Conservation (phyloP, 78 protist genomes). For the Chrysochromulina parva region DNA sequence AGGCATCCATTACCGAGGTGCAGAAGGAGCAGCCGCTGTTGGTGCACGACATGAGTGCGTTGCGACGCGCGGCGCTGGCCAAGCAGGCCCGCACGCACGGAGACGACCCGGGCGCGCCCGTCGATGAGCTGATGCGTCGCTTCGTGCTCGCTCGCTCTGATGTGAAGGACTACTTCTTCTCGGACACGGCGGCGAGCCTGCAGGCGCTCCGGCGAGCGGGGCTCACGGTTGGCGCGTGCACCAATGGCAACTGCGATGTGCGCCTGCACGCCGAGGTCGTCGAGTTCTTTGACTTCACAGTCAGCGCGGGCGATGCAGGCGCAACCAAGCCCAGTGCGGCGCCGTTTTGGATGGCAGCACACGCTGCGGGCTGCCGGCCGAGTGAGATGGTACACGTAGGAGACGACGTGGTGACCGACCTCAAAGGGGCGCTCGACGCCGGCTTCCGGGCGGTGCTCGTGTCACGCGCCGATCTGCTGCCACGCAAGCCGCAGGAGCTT, state of each 20-base stretch:
- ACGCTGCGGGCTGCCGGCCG: neutral
- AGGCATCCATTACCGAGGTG: neutral
- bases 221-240: neutral
- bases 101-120: neutral
- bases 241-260: neutral
- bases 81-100: neutral
- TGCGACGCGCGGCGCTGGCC: neutral
- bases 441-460: no score
- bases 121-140: neutral
- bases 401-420: neutral
- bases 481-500: no score
- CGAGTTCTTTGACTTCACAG: neutral
- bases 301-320: conserved; percentile 4
- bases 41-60: neutral
- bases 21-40: neutral
- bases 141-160: neutral
- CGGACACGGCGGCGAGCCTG: neutral
- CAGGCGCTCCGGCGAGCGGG: neutral
- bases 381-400: neutral
- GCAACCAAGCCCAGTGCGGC: neutral
- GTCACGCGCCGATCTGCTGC: no score
- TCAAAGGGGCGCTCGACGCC: neutral
- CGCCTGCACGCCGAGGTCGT: neutral
- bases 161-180: neutral
- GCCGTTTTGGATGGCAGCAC: neutral